These are phyloP conservation scores for Neurospora cerealis DNA, from an alignment of 495 filamentous ascomycete genomes.

Conservation along the genomic window DNA sequence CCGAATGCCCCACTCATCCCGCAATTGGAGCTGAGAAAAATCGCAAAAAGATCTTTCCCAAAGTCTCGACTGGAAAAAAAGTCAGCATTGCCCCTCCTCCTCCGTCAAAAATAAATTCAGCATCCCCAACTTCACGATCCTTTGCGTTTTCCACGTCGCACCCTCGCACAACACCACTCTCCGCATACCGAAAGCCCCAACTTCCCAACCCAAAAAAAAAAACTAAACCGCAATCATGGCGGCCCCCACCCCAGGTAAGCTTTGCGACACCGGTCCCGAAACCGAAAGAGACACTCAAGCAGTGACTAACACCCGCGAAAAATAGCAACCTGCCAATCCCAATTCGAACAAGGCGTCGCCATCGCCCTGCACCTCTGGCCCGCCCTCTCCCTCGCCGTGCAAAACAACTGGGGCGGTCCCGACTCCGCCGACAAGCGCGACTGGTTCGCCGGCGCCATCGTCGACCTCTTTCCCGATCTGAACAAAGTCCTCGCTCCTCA, in stretches of 20 bases:
- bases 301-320: conserved; percentile 8
- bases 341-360: conserved; percentile 75
- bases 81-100: not conserved
- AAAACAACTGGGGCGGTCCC: conserved; percentile 80
- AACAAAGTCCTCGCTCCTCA: conserved; percentile 29
- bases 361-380: conserved; percentile 75
- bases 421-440: conserved; percentile 79
- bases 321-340: conserved; percentile 56
- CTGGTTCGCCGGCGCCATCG: conserved; percentile 87
- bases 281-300: not conserved
- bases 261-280: not conserved
- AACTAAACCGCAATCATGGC: conserved; percentile 3
- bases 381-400: conserved; percentile 76
- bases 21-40: not conserved
- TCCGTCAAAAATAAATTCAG: not conserved
- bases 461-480: conserved; percentile 62
- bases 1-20: not conserved
- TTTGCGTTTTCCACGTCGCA: not conserved
- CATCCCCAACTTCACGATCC: not conserved
- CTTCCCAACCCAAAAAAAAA: not conserved
- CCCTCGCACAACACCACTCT: not conserved
- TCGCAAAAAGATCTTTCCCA: conserved; percentile 2
- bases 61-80: not conserved
- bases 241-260: conserved; percentile 9
- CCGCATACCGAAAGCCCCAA: not conserved